phyloP scores from a whole-genome alignment of 176 grass and related monocot species.

The Typha latifolia region DNA sequence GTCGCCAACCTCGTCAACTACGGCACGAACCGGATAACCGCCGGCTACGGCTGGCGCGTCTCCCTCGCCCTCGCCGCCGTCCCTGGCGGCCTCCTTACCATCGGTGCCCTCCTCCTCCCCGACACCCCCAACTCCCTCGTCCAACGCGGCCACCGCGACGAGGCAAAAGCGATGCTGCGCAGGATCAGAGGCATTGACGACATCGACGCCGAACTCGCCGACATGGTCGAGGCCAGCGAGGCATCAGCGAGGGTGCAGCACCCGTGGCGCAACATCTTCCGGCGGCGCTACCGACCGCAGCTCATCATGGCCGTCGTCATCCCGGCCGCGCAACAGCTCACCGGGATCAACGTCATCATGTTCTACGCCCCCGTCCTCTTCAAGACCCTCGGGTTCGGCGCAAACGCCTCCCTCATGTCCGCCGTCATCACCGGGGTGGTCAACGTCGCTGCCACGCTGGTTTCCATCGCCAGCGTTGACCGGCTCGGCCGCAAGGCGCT shows the following conservation, averaged over 20 bases:
- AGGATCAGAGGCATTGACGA: conserved; percentile 10
- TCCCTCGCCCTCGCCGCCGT: background rate
- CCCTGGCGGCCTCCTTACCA: background rate
- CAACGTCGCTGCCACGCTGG: conserved; percentile 34
- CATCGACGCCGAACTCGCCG: conserved; percentile 8
- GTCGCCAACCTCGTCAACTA: conserved; percentile 15
- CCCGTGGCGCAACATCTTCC: conserved; percentile 6
- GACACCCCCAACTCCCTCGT: conserved; percentile 19
- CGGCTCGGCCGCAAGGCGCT: conserved; percentile 20
- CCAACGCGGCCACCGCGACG: background rate
- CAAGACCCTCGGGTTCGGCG: conserved; percentile 43
- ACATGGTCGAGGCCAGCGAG: conserved; percentile 9
- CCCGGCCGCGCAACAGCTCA: conserved; percentile 33
- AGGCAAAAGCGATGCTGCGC: background rate
- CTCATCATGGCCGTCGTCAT: conserved; percentile 15
- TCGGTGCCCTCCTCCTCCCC: conserved; percentile 8
- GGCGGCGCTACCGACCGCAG: conserved; percentile 10
- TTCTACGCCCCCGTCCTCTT: conserved; percentile 45
- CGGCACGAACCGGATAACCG: background rate
- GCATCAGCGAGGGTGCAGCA: background rate
- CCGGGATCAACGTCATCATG: conserved; percentile 52
- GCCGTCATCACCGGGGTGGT: conserved; percentile 35
- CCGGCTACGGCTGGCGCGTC: conserved; percentile 13
- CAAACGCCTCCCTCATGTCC: conserved; percentile 38
- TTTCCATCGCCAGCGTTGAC: conserved; percentile 41